Evolutionary conservation across 2,329 filamentous ascomycete species (phyloP).

Genomic region (Trichoderma pleuroti): DNA sequence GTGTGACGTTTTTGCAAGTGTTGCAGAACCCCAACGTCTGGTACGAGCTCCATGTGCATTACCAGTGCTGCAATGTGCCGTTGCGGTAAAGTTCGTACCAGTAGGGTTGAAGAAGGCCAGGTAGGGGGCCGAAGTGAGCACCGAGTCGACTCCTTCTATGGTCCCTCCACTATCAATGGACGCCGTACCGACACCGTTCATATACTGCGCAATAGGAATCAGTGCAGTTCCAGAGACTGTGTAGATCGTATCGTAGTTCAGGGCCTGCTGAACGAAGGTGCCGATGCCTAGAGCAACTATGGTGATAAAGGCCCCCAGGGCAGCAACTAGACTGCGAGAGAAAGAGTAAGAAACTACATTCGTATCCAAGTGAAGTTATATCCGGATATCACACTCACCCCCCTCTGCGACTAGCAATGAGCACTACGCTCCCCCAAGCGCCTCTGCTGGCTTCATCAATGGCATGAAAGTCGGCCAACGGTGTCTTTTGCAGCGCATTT

Average conservation of each 20-base stretch:
- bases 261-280: background rate
- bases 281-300: slow-evolving; percentile 1
- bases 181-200: background rate
- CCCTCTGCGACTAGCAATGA: slow-evolving; percentile 4
- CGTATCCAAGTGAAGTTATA: background rate
- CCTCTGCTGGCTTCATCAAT: slow-evolving; percentile 8
- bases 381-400: background rate
- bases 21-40: background rate
- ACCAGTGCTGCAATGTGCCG: background rate
- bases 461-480: background rate
- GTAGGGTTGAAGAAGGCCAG: background rate
- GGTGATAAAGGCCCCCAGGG: background rate
- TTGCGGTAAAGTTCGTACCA: background rate
- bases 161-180: background rate
- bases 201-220: background rate
- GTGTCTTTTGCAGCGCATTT: background rate
- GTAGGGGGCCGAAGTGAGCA: background rate
- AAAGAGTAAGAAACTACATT: background rate
- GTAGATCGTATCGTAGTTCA: slow-evolving; percentile 5
- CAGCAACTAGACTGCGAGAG: background rate
- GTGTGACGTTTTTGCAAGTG: background rate
- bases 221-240: background rate
- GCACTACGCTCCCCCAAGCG: background rate
- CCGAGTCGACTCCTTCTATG: background rate
- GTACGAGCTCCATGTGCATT: background rate